Conservation (phyloP, 2,329 filamentous ascomycete genomes). For the Verticillium isaacii region DNA sequence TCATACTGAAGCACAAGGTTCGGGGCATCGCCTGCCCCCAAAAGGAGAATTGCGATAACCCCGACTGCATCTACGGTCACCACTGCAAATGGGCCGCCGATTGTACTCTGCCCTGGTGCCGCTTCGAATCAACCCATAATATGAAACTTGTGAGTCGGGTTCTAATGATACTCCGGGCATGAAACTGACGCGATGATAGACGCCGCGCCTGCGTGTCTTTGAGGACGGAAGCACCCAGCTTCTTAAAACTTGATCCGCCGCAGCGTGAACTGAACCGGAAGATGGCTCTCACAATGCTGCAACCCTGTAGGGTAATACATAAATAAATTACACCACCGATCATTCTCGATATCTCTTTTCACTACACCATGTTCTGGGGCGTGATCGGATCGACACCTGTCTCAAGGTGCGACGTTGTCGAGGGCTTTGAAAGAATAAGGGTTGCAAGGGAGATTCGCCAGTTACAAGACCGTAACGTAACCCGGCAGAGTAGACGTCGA, state of each 20-base stretch:
- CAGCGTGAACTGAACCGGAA: not conserved
- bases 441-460: too few species aligned
- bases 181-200: not conserved
- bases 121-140: constrained; percentile 15
- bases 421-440: too few species aligned
- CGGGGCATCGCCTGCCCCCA: constrained; percentile 13
- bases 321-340: not conserved
- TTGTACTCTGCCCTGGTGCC: constrained; percentile 13
- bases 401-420: too few species aligned
- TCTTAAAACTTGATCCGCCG: not conserved
- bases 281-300: not conserved
- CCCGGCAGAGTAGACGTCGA: too few species aligned
- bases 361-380: too few species aligned
- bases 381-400: too few species aligned
- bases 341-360: not conserved
- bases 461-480: too few species aligned
- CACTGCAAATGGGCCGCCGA: constrained; percentile 15
- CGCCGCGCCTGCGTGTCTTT: constrained; percentile 6
- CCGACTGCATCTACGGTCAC: constrained; percentile 14
- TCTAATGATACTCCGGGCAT: not conserved
- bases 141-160: constrained; percentile 13
- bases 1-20: constrained; percentile 15
- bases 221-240: constrained; percentile 10
- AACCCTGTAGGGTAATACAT: not conserved
- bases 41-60: constrained; percentile 11